Conservation (phyloP, 1,284 basidiomycete species). For the Trichosporon ovoides region DNA sequence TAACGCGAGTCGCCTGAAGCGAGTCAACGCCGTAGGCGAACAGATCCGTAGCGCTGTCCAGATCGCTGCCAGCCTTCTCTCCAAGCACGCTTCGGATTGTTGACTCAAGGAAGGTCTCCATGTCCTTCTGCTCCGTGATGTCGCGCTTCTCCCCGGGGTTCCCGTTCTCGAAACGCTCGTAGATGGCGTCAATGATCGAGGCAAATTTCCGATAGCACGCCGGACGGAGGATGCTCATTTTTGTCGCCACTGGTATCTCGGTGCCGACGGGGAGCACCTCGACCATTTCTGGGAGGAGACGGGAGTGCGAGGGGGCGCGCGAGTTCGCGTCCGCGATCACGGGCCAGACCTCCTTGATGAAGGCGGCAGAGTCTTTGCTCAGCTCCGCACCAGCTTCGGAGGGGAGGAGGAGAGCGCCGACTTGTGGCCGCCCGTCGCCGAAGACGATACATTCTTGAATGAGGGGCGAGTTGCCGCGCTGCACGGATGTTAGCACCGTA, state of each 20-base stretch:
- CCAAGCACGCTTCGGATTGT: conserved; percentile 47
- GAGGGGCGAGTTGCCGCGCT: conserved; percentile 50
- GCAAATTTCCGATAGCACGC: conserved; percentile 55
- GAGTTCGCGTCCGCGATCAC: conserved; percentile 55
- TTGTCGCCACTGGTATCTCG: conserved; percentile 43
- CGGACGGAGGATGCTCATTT: conserved; percentile 46
- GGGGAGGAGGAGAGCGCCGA: conserved; percentile 58
- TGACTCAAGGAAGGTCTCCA: conserved; percentile 49
- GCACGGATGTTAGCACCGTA: too few relatives aligned
- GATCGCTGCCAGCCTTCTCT: conserved; percentile 32
- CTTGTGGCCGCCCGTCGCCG: conserved; percentile 55
- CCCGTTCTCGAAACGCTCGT: conserved; percentile 52
- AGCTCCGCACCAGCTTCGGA: conserved; percentile 52
- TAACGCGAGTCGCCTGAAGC: conserved; percentile 56
- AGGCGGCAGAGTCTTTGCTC: conserved; percentile 45
- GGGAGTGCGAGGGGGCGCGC: conserved; percentile 56
- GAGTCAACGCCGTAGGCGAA: conserved; percentile 56
- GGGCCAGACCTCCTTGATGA: conserved; percentile 51
- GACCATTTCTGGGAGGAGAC: conserved; percentile 55
- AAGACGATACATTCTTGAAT: conserved; percentile 57
- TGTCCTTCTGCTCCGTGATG: conserved; percentile 33
- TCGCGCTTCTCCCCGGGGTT: conserved; percentile 46
- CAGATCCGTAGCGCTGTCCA: conserved; percentile 32
- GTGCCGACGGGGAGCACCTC: conserved; percentile 52
- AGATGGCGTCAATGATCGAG: conserved; percentile 52